Evolutionary conservation across 371 early-diverging fungal species (phyloP), one percentile per base, ranked within the genome.

Genomic region (Mortierella sp.): DNA sequence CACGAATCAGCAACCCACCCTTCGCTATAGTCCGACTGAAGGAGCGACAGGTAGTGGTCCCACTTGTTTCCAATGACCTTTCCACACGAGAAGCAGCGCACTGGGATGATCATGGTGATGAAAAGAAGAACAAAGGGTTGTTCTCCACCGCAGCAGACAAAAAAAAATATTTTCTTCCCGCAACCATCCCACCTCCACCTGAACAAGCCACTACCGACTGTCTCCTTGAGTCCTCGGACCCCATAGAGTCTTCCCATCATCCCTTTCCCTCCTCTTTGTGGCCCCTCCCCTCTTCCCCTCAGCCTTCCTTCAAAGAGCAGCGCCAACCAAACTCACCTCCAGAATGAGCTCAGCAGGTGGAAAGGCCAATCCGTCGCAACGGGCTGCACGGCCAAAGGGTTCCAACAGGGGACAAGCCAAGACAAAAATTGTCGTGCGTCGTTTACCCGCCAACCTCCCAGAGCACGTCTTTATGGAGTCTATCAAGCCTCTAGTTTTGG

Each of bases 51-150:
- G 82, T 98, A 99, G 71, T 86, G 82, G 66, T 98, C 96, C 98
- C 98, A 99, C 81, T 94, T 95, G 89, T 97, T 93, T 56, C 98
- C 98, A 70, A 99, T 92, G 59, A 99, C 98, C 85, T 99, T 99
- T 67, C 98, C 98, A 85, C 99, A 93, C 39, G 96, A 94, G 82
- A 98, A 98, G 82, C 98, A 98, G 65, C 97, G 91, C 53, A 98
- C 94, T 54, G 97, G 97, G 81, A 97, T 96, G 79, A 97, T 95
- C 98, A 97, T 98, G 78, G 31, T 84, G 13, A 43, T 24, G 43
- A 54, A 19, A 31, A 30, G 49, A 56, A 55, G 41, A 64, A 56
- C 18, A 49, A 59, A 34, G 51, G 43, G 45, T 31, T 34, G 26
- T 19, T 10, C 34, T 10, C 10, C 45, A 43, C 45, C 21, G 21